phyloP scores from a whole-genome alignment of 805 yeast genomes.

The Cyberlindnera sargentensis region DNA sequence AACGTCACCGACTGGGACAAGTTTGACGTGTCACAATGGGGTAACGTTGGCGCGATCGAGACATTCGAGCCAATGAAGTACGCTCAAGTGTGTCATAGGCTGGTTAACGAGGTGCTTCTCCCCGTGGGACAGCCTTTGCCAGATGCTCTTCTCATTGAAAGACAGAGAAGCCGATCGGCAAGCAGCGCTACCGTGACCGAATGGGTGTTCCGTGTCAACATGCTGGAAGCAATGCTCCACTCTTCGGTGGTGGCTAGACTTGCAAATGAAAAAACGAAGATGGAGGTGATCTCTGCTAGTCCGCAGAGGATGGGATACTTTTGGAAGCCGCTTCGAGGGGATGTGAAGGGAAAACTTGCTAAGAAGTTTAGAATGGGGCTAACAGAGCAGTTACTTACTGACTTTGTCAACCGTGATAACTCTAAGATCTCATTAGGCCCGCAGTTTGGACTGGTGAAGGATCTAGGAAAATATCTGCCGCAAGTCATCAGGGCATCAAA shows the following conservation, averaged over 20 bases:
- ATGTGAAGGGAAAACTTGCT: constrained; percentile 4
- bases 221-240: constrained; percentile 45
- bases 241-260: constrained; percentile 20
- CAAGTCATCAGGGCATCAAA: background rate
- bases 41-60: constrained; percentile 1
- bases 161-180: constrained; percentile 47
- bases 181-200: constrained; percentile 43
- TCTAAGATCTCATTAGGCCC: background rate
- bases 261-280: constrained; percentile 1
- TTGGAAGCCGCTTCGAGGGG: constrained; percentile 14
- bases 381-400: constrained; percentile 12
- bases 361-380: constrained; percentile 13
- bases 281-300: constrained; percentile 12
- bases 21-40: constrained; percentile 23
- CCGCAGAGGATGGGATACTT: constrained; percentile 19
- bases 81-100: constrained; percentile 17
- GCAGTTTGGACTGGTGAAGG: background rate
- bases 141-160: constrained; percentile 42
- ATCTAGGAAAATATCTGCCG: background rate
- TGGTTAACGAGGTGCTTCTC: constrained; percentile 23
- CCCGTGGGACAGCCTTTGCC: constrained; percentile 22
- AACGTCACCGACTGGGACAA: constrained; percentile 29
- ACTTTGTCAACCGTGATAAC: background rate
- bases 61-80: constrained; percentile 22
- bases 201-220: constrained; percentile 43